A percentile compares a stretch with the other conserved stretches of the same genome.
These are phyloP conservation scores for Phytophthora sojae DNA, from an alignment of 352 stramenopile genomes.

Conservation along the genomic window DNA sequence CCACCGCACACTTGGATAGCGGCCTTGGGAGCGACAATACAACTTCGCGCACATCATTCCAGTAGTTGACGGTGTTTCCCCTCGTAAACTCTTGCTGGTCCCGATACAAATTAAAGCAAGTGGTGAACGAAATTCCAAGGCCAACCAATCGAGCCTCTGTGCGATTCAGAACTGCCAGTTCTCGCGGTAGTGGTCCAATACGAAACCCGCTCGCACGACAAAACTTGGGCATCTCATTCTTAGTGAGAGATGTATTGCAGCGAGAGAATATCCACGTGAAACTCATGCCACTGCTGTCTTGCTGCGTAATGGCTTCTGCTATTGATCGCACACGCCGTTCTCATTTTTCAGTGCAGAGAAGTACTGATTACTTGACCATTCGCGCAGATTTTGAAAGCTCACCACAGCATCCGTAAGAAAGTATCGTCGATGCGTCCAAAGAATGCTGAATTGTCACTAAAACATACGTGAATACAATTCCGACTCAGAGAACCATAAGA, in stretches of 20 bases:
- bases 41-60: conserved; percentile 6
- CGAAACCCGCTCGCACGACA: conserved; percentile 15
- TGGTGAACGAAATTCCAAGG: conserved; percentile 17
- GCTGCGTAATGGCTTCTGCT: too few species aligned
- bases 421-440: too few species aligned
- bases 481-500: too few species aligned
- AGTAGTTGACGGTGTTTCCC: conserved; percentile 22
- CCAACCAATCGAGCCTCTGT: conserved; percentile 14
- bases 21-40: not conserved
- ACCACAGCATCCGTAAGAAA: too few species aligned
- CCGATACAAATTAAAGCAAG: conserved; percentile 10
- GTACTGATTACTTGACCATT: too few species aligned
- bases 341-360: too few species aligned
- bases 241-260: conserved; percentile 1
- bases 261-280: conserved; percentile 2
- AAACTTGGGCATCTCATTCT: conserved; percentile 14
- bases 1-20: not conserved
- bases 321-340: too few species aligned
- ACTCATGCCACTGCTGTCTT: too few species aligned
- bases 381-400: too few species aligned
- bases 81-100: conserved; percentile 21
- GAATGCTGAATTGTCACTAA: too few species aligned
- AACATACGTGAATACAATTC: too few species aligned
- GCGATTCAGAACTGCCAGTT: conserved; percentile 15
- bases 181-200: not conserved